These are phyloP conservation scores for Vaccinium macrocarpon DNA, from an alignment of 148 eudicot species.

Conservation along the genomic window DNA sequence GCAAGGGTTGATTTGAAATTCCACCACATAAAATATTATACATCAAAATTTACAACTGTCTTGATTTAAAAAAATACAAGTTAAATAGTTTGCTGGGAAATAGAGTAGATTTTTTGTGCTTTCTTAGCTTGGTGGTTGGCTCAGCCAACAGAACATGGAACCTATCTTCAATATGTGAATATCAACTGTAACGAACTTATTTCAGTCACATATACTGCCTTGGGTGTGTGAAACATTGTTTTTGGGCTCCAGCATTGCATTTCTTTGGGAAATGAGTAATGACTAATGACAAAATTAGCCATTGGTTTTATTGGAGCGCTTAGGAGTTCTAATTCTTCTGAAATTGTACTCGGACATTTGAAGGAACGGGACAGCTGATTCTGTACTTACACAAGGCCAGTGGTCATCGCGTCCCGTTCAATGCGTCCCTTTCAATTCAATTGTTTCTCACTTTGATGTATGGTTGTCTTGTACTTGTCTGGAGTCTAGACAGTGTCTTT, in stretches of 20 bases:
- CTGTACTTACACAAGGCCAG: background rate
- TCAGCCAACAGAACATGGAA: background rate
- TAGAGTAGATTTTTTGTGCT: background rate
- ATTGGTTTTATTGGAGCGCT: background rate
- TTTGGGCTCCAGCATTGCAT: background rate
- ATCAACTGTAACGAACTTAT: background rate
- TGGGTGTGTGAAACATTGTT: background rate
- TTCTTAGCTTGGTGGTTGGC: background rate
- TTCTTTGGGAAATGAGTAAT: background rate
- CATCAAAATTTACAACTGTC: background rate
- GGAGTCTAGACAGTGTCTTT: background rate
- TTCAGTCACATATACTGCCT: background rate
- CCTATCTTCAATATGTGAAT: background rate
- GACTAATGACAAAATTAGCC: background rate
- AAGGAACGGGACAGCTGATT: slow-evolving; percentile 1
- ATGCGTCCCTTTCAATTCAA: background rate
- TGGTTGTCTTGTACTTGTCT: background rate
- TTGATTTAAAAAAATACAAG: background rate
- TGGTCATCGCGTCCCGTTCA: background rate
- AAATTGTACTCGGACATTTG: background rate
- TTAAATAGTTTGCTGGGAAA: background rate
- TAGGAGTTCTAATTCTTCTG: slow-evolving; percentile 1
- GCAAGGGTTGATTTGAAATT: background rate
- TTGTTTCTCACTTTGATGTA: background rate
- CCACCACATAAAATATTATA: background rate